phyloP scores from a whole-genome alignment of 768 basidiomycete species.

The Hirschioporus abietinus region DNA sequence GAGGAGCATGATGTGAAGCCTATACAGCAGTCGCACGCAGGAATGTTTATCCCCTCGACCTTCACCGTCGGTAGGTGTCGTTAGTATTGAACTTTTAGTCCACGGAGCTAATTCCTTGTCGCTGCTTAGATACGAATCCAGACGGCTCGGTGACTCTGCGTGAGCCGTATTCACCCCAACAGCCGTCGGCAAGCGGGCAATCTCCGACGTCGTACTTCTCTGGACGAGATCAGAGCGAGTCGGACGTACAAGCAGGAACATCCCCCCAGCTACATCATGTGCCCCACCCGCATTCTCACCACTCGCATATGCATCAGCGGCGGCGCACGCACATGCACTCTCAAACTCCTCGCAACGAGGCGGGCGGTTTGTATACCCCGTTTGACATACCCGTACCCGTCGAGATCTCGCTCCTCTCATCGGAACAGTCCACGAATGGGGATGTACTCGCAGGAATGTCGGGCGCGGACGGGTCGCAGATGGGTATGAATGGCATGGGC shows the following conservation, averaged over 20 bases:
- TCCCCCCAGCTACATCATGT: not conserved
- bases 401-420: not conserved
- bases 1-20: not conserved
- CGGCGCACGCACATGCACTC: constrained; percentile 1
- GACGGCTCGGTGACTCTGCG: not conserved
- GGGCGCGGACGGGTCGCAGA: not conserved
- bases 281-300: constrained; percentile 2
- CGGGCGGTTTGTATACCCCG: not conserved
- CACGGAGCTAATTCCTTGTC: not conserved
- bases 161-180: not conserved
- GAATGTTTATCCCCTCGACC: not conserved
- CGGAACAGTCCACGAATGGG: not conserved
- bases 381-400: not conserved
- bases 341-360: not conserved
- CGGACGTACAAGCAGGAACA: not conserved
- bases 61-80: not conserved
- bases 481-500: not conserved
- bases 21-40: not conserved
- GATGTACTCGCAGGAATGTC: not conserved
- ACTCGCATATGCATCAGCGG: constrained; percentile 1
- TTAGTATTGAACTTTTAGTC: not conserved
- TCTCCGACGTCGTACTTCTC: not conserved
- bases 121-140: not conserved
- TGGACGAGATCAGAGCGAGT: not conserved
- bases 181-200: not conserved